phyloP scores from a whole-genome alignment of 129 eudicot species.

The Scalesia atractyloides region DNA sequence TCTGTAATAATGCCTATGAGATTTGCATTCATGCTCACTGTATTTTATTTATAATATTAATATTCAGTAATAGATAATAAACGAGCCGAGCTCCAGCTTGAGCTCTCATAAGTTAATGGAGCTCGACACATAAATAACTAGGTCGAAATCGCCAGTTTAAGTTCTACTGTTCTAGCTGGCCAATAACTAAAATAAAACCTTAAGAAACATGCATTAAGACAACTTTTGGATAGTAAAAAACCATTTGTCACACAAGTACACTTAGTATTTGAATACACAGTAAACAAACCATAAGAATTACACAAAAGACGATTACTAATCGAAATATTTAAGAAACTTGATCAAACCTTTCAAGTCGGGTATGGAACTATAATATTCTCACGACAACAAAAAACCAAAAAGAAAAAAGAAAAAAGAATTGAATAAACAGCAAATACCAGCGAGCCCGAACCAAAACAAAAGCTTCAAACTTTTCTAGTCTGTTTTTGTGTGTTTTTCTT shows the following conservation, averaged over 20 bases:
- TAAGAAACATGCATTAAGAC: too few relatives aligned
- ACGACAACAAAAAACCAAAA: neutral
- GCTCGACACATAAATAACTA: too few relatives aligned
- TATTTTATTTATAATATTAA: too few relatives aligned
- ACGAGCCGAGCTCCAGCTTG: too few relatives aligned
- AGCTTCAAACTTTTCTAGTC: slow-evolving; percentile 48
- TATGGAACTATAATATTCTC: slow-evolving; percentile 39
- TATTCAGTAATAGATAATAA: too few relatives aligned
- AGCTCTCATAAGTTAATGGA: too few relatives aligned
- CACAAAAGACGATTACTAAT: neutral
- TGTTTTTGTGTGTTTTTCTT: slow-evolving; percentile 30
- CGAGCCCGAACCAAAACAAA: slow-evolving; percentile 21
- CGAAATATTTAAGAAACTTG: slow-evolving; percentile 25
- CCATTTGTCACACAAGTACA: slow-evolving; percentile 11
- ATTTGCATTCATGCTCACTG: too few relatives aligned
- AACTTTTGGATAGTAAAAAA: neutral
- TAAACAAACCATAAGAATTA: slow-evolving; percentile 9
- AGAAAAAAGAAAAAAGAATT: slow-evolving; percentile 12
- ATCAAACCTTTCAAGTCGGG: slow-evolving; percentile 44
- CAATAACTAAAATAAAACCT: too few relatives aligned
- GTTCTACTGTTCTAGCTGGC: too few relatives aligned
- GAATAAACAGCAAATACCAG: slow-evolving; percentile 15
- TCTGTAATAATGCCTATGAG: too few relatives aligned
- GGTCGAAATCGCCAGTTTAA: too few relatives aligned
- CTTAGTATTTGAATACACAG: neutral